phyloP scores from a whole-genome alignment of 345 rosid species.

The Noccaea caerulescens region DNA sequence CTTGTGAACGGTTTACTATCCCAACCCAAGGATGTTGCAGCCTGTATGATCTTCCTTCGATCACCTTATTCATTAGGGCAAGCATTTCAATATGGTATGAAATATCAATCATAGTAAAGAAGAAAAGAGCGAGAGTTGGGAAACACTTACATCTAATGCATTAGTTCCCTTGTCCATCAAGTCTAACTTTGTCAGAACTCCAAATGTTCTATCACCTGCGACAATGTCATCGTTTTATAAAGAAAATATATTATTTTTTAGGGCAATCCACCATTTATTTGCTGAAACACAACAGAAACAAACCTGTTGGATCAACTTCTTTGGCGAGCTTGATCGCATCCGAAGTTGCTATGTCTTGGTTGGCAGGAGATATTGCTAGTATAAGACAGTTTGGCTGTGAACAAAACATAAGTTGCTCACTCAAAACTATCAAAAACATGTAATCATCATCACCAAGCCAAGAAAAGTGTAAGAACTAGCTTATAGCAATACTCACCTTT shows the following conservation, averaged over 20 bases:
- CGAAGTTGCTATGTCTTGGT: conserved; percentile 95
- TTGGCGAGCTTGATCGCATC: conserved; percentile 87
- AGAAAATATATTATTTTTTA: not conserved
- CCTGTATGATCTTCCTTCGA: conserved; percentile 85
- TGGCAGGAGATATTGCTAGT: conserved; percentile 96
- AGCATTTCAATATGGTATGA: conserved; percentile 7
- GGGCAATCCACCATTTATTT: not conserved
- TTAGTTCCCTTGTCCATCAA: conserved; percentile 97
- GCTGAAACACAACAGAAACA: conserved; percentile 19
- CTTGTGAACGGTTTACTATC: conserved; percentile 94
- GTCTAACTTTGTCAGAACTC: conserved; percentile 91
- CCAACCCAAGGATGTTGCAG: conserved; percentile 94
- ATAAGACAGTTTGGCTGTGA: conserved; percentile 81
- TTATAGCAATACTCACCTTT: conserved; percentile 55
- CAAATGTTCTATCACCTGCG: conserved; percentile 89
- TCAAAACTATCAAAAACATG: not conserved
- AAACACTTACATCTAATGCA: conserved; percentile 74
- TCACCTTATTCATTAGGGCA: conserved; percentile 53
- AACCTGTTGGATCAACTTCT: conserved; percentile 92
- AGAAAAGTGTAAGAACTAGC: conserved; percentile 5
- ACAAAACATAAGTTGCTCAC: conserved; percentile 12
- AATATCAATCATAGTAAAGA: not conserved
- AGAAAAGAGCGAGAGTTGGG: conserved; percentile 1
- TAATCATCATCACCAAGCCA: not conserved
- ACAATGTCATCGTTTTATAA: not conserved